A percentile compares a stretch with the other conserved stretches of the same genome.
Conservation (phyloP, 2,329 filamentous ascomycete species). For the Penicillium fuscoglaucum region DNA sequence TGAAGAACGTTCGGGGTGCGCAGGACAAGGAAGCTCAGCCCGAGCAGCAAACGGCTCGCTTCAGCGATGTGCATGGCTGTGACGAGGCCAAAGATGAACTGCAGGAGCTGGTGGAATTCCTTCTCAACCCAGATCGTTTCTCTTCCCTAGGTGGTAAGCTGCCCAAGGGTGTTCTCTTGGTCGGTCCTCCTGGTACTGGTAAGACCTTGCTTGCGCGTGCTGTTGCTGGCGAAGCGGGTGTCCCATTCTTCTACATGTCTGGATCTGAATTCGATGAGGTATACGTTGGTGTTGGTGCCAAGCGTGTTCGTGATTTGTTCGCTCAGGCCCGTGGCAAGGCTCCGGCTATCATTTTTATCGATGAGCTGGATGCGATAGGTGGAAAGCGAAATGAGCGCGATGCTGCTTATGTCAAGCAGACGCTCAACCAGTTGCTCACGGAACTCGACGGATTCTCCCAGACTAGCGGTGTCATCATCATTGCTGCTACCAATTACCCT, state of each 20-base stretch:
- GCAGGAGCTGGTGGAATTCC: constrained; percentile 92
- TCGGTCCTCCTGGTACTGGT: constrained; percentile 94
- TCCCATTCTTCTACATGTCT: constrained; percentile 99
- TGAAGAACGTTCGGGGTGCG: constrained; percentile 73
- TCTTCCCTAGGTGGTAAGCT: constrained; percentile 92
- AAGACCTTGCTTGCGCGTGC: constrained; percentile 95
- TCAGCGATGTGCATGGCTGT: constrained; percentile 92
- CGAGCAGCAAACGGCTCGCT: constrained; percentile 86
- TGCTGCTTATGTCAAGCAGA: constrained; percentile 94
- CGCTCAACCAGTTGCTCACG: constrained; percentile 92
- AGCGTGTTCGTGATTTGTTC: constrained; percentile 94
- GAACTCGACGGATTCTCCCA: constrained; percentile 97
- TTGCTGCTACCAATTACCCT: constrained; percentile 95
- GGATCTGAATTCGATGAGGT: constrained; percentile 98
- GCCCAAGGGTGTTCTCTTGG: constrained; percentile 91
- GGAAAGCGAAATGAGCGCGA: constrained; percentile 91
- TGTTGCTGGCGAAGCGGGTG: constrained; percentile 93
- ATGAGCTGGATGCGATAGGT: constrained; percentile 91
- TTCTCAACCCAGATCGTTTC: constrained; percentile 91
- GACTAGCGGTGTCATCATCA: constrained; percentile 89
- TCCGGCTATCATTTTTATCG: constrained; percentile 92
- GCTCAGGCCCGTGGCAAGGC: constrained; percentile 78
- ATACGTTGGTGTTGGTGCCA: constrained; percentile 94
- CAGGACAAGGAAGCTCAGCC: constrained; percentile 84
- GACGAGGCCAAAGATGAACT: constrained; percentile 98